Base-by-base conservation (phyloP, 2,329 filamentous ascomycete genomes). In the Hypoxylon rubiginosum region DNA sequence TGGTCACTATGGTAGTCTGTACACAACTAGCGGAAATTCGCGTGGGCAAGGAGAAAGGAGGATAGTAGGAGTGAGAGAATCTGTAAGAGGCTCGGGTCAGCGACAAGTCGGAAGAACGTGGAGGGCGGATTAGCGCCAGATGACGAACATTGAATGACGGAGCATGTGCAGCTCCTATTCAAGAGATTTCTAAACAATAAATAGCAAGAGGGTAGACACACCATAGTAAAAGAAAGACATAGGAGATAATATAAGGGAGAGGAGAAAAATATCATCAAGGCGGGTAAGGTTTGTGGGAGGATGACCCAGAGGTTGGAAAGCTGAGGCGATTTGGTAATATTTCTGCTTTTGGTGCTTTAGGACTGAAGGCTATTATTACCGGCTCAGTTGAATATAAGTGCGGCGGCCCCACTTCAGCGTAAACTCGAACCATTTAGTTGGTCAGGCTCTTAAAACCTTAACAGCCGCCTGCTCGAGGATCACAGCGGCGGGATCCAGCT, bases 291-390 rank as follows among this genome's bases (percentile, higher is more conserved):
- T 56, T 61, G 62, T 59, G 54, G 56, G 58, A 49, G 41, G 62
- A 66, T 51, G 55, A 64, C 39, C 39, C 56, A 55, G 58, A 66
- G 46, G 66, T 63, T 66, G 62, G 58, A 54, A 62, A 59, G 51
- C 62, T 68, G 50, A 55, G 58, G 54, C 61, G 62, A 68, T 62
- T 66, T 68, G 66, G 62, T 62, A 67, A 67, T 67, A 64, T 65
- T 68, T 45, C 51, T 60, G 11, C 51, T 36, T 60, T 54, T 62
- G 56, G 61, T 67, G 61, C 61, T 64, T 6, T 51, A 58, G 52
- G 45, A 61, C 53, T 65, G 52, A 64, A 67, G 64, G 64, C 49
- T 64, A 67, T 64, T 64, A 67, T 64, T 64, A 54, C 58, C 55
- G 50, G 59, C 39, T 56, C 49, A 30, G 51, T 49, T 36, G 4